Evolutionary conservation across 306 rosid species (phyloP).

Genomic region (Luffa acutangula): DNA sequence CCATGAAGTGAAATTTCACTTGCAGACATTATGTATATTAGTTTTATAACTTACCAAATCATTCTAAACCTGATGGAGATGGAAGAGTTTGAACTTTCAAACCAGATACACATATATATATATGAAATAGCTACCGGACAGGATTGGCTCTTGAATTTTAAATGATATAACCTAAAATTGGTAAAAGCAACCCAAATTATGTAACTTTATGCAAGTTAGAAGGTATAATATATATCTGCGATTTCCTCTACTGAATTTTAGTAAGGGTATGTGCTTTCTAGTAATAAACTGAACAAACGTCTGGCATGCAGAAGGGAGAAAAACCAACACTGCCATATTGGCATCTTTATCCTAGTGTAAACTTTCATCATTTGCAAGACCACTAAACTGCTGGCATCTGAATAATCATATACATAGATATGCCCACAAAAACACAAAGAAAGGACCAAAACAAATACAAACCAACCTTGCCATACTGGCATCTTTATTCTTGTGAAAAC

Average conservation of each 20-base stretch:
- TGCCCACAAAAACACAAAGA: background rate
- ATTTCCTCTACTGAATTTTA: background rate
- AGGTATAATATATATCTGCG: background rate
- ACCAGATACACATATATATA: background rate
- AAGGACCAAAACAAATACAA: constrained; percentile 6
- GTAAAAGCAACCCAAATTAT: background rate
- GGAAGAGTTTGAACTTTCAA: background rate
- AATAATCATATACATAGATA: background rate
- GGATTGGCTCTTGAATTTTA: background rate
- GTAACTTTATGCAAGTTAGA: background rate
- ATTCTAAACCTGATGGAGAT: background rate
- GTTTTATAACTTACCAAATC: background rate
- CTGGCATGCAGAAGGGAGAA: background rate
- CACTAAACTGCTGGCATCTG: background rate
- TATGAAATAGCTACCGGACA: background rate
- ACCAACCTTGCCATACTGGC: constrained; percentile 38
- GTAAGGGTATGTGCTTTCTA: background rate
- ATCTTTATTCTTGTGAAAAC: constrained; percentile 30
- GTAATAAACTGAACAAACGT: background rate
- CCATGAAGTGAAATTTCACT: background rate
- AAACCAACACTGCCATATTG: background rate
- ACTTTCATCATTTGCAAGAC: background rate
- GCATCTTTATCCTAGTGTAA: background rate
- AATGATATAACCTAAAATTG: background rate
- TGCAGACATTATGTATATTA: background rate